Conservation (phyloP, 1,139 yeast genomes). For the Diutina pseudorugosa region DNA sequence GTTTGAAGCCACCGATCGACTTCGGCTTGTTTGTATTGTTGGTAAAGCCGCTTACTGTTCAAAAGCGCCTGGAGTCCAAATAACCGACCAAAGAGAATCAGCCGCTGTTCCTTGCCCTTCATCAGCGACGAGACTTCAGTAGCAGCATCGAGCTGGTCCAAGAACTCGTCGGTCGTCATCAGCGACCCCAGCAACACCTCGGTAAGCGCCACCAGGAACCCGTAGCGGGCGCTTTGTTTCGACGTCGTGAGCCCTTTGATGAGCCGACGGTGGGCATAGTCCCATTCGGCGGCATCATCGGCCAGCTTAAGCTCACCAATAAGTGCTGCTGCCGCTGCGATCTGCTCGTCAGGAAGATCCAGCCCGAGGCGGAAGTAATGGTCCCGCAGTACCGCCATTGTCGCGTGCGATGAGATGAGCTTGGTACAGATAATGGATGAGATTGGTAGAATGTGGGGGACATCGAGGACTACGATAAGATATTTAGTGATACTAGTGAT, state of each 20-base stretch:
- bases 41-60: constrained; percentile 38
- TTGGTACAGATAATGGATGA: neutral
- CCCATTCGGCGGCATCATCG: constrained; percentile 52
- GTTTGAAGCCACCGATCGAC: constrained; percentile 27
- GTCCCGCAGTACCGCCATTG: constrained; percentile 45
- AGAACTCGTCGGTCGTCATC: constrained; percentile 21
- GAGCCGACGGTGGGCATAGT: constrained; percentile 67
- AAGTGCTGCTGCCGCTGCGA: constrained; percentile 58
- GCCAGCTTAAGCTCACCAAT: constrained; percentile 43
- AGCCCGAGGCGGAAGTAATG: constrained; percentile 71
- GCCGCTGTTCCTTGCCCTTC: constrained; percentile 75
- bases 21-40: constrained; percentile 13
- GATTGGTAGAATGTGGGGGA: neutral
- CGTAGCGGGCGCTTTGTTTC: constrained; percentile 75
- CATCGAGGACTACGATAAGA: neutral
- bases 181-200: constrained; percentile 40
- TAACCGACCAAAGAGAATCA: constrained; percentile 67
- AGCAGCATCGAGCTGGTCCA: constrained; percentile 30
- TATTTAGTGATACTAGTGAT: no score
- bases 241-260: constrained; percentile 74
- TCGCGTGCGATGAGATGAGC: neutral
- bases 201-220: constrained; percentile 79
- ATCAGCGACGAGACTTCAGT: constrained; percentile 38
- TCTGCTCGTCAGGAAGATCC: constrained; percentile 60
- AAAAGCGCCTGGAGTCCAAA: constrained; percentile 75